Conservation (phyloP, 257 asterid genomes). For the Catharanthus roseus region DNA sequence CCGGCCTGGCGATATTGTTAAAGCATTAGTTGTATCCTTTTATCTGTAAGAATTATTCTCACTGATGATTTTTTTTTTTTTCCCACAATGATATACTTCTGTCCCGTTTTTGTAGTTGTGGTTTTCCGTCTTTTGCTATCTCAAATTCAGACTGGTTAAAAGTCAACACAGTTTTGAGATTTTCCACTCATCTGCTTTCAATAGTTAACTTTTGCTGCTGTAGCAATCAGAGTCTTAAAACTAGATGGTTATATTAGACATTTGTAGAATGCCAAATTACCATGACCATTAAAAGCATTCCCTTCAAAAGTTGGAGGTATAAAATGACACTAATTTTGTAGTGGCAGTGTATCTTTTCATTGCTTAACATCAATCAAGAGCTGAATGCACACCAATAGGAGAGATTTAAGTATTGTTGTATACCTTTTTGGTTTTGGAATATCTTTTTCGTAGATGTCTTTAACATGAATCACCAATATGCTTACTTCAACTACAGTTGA, state of each 20-base stretch:
- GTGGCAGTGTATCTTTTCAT: not conserved
- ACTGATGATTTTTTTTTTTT: not conserved
- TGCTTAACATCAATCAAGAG: not conserved
- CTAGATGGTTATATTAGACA: not conserved
- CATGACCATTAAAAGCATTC: not conserved
- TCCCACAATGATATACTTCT: not conserved
- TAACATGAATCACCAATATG: not conserved
- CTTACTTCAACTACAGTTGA: not conserved
- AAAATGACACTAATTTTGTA: not conserved
- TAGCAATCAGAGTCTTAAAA: not conserved
- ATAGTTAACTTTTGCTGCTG: not conserved
- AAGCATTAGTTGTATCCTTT: constrained; percentile 83
- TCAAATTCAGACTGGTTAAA: not conserved
- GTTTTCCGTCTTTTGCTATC: not conserved
- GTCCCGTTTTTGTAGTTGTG: not conserved
- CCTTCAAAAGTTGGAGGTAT: not conserved
- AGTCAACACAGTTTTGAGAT: not conserved
- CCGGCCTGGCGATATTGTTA: constrained; percentile 79
- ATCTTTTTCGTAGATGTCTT: not conserved
- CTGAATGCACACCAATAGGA: not conserved
- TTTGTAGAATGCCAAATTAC: not conserved
- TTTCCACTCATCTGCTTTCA: not conserved
- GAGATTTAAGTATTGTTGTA: not conserved
- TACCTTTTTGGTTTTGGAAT: not conserved
- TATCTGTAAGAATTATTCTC: not conserved